Conservation (phyloP, 371 early-diverging fungal genomes). For the Chytridium lagenaria region DNA sequence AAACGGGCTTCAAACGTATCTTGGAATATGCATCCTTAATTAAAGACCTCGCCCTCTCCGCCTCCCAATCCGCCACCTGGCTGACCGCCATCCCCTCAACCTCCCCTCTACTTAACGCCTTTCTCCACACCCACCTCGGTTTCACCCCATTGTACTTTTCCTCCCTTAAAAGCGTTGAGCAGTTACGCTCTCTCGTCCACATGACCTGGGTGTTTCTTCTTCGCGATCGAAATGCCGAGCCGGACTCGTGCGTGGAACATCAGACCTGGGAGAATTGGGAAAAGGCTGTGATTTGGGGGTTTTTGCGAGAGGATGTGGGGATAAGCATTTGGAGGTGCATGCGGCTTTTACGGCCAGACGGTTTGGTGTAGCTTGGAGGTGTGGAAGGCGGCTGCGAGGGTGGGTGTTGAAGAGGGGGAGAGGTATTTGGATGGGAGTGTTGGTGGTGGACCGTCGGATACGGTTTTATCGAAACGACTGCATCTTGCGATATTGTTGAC, state of each 20-base stretch:
- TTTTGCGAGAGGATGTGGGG: background rate
- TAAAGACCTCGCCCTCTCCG: background rate
- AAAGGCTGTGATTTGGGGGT: background rate
- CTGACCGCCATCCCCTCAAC: background rate
- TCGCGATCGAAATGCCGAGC: background rate
- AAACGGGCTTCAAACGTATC: background rate
- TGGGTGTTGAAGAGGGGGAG: no score
- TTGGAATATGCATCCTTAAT: background rate
- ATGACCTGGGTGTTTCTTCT: background rate
- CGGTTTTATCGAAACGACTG: background rate
- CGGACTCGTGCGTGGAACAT: background rate
- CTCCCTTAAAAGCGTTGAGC: background rate
- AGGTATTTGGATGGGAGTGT: background rate
- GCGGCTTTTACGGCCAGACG: background rate
- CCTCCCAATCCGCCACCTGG: background rate
- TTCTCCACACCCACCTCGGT: background rate
- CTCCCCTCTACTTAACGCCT: background rate
- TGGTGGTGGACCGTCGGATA: background rate
- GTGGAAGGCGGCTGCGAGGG: background rate
- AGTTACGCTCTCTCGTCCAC: background rate
- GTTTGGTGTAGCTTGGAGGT: background rate
- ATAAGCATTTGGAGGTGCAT: background rate
- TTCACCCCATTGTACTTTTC: background rate
- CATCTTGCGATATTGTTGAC: background rate
- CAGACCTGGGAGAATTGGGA: background rate